A percentile compares a stretch with the other conserved stretches of the same genome.
These are phyloP conservation scores for Neckera pumila DNA, from an alignment of 225 moss, liverwort and hornwort genomes.

Conservation along the genomic window DNA sequence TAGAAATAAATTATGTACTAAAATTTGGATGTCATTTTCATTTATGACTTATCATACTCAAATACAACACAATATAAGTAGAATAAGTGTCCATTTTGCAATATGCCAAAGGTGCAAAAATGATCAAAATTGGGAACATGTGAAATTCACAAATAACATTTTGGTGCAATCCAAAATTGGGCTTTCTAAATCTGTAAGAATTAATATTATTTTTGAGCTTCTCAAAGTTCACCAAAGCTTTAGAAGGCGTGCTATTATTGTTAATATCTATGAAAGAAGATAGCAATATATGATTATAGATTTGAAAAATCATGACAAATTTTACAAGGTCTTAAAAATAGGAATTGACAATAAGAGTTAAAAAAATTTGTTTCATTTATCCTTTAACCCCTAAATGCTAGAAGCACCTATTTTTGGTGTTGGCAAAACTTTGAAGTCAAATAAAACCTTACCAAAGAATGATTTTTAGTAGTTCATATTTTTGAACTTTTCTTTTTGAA, in stretches of 20 bases:
- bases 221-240: neutral
- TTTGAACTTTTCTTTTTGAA: no score
- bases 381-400: no score
- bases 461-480: no score
- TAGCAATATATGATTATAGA: neutral
- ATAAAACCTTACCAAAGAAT: no score
- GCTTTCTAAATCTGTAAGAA: rapidly evolving
- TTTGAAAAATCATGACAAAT: neutral
- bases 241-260: neutral
- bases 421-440: no score
- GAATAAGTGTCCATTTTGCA: neutral
- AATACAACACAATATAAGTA: neutral
- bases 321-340: neutral
- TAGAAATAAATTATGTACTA: no score
- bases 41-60: no score
- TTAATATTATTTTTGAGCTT: neutral
- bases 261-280: neutral
- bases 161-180: neutral
- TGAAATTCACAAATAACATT: neutral
- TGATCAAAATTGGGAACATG: neutral
- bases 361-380: neutral
- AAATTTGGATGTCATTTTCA: no score
- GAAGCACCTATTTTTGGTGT: no score
- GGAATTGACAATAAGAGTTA: neutral
- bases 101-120: rapidly evolving